Evolutionary conservation across 768 basidiomycete genomes (phyloP).

Genomic region (Butyriboletus loyo): DNA sequence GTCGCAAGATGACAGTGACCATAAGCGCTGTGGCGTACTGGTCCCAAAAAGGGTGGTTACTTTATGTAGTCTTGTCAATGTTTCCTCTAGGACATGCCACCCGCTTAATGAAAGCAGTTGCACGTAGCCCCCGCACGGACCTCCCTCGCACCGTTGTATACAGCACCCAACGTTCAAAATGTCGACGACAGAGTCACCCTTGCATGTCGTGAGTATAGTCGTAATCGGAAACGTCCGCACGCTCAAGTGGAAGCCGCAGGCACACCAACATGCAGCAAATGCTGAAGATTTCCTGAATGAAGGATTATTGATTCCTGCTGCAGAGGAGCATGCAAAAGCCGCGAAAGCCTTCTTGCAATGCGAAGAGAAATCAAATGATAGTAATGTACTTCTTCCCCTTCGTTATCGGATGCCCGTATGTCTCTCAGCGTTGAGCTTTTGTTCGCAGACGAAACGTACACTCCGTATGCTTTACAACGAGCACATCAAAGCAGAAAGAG

Average conservation of each 20-base stretch:
- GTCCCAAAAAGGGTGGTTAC: constrained; percentile 1
- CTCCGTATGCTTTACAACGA: constrained; percentile 73
- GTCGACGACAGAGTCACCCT: constrained; percentile 43
- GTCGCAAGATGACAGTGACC: no score
- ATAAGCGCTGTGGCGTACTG: not conserved
- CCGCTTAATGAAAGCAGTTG: constrained; percentile 4
- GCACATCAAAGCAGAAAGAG: constrained; percentile 66
- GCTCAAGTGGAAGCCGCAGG: constrained; percentile 41
- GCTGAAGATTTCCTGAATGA: constrained; percentile 68
- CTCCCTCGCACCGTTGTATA: not conserved
- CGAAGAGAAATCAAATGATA: constrained; percentile 68
- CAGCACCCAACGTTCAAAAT: constrained; percentile 14
- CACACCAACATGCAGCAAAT: constrained; percentile 78
- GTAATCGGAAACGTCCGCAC: not conserved
- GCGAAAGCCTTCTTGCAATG: constrained; percentile 74
- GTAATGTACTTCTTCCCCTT: constrained; percentile 49
- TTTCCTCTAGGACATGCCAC: not conserved
- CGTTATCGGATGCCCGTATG: not conserved
- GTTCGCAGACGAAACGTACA: constrained; percentile 67
- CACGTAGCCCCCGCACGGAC: not conserved
- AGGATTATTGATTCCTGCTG: constrained; percentile 69
- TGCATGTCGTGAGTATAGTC: constrained; percentile 44
- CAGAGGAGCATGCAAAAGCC: constrained; percentile 72
- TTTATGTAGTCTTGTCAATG: not conserved
- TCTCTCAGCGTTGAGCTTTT: constrained; percentile 7